Evolutionary conservation across 2,329 filamentous ascomycete species (phyloP).

Genomic region (Alternaria tenuissima): DNA sequence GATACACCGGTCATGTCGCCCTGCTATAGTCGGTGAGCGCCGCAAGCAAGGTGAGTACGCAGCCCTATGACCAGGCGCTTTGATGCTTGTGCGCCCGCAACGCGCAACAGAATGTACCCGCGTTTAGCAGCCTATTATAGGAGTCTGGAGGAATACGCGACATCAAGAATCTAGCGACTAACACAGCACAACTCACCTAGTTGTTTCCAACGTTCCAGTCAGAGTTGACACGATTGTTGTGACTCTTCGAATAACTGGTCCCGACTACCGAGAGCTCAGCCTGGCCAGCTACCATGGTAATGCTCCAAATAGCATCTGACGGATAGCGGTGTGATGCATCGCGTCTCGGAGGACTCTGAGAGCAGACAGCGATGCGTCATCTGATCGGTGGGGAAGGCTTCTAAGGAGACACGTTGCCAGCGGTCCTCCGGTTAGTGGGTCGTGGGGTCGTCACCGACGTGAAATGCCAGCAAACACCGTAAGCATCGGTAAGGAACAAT

Average conservation of each 20-base stretch:
- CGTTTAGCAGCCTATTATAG: constrained; percentile 6
- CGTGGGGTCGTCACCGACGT: constrained; percentile 17
- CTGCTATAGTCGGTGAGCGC: constrained; percentile 19
- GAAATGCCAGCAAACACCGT: constrained; percentile 20
- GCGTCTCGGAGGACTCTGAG: constrained; percentile 4
- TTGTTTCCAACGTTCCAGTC: not conserved
- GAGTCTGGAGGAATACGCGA: not conserved
- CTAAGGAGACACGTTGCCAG: constrained; percentile 28
- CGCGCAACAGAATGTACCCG: constrained; percentile 9
- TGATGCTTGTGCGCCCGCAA: constrained; percentile 16
- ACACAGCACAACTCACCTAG: not conserved
- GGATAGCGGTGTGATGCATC: constrained; percentile 25
- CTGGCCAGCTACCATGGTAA: not conserved
- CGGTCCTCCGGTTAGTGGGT: constrained; percentile 24
- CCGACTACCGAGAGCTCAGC: not conserved
- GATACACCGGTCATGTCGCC: constrained; percentile 5
- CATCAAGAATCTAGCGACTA: not conserved
- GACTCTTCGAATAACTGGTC: not conserved
- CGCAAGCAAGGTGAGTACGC: constrained; percentile 19
- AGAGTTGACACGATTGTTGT: not conserved
- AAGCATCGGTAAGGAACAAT: constrained; percentile 4
- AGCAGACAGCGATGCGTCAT: constrained; percentile 20
- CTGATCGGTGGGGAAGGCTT: constrained; percentile 9
- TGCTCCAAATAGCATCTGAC: constrained; percentile 16
- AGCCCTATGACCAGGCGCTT: constrained; percentile 23